Conservation (phyloP, 306 rosid genomes). For the Hylodesmum podocarpum region DNA sequence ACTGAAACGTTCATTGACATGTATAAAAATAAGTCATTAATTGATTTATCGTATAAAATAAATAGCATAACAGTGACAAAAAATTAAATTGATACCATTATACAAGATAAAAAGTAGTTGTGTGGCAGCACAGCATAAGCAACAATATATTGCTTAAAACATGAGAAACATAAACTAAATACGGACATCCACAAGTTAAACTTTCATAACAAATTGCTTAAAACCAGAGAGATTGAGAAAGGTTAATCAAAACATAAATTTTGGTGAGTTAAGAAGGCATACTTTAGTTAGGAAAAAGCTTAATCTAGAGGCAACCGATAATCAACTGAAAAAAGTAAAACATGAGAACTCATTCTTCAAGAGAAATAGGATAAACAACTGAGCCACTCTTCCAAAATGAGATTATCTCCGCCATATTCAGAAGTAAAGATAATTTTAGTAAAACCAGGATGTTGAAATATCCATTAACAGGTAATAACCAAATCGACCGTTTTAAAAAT, state of each 20-base stretch:
- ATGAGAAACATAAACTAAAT: too few relatives aligned
- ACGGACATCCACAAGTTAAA: too few relatives aligned
- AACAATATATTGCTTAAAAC: background rate
- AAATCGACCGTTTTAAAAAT: constrained; percentile 4
- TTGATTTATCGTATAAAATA: background rate
- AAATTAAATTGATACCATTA: background rate
- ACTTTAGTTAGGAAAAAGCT: background rate
- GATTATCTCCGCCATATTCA: background rate
- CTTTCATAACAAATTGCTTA: too few relatives aligned
- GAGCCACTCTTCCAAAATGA: background rate
- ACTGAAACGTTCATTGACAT: too few relatives aligned
- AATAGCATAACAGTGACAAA: background rate
- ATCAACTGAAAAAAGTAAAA: too few relatives aligned
- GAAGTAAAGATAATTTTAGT: background rate
- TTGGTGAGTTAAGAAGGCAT: background rate
- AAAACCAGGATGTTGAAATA: background rate
- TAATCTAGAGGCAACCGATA: background rate
- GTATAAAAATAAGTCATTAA: too few relatives aligned
- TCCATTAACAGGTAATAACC: constrained; percentile 23
- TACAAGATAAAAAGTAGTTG: too few relatives aligned
- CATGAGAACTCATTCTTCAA: background rate
- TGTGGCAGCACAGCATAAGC: background rate
- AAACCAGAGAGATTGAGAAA: too few relatives aligned
- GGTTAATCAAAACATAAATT: too few relatives aligned
- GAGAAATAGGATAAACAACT: background rate